Conservation (phyloP, 257 asterid genomes). For the Salvia miltiorrhiza region DNA sequence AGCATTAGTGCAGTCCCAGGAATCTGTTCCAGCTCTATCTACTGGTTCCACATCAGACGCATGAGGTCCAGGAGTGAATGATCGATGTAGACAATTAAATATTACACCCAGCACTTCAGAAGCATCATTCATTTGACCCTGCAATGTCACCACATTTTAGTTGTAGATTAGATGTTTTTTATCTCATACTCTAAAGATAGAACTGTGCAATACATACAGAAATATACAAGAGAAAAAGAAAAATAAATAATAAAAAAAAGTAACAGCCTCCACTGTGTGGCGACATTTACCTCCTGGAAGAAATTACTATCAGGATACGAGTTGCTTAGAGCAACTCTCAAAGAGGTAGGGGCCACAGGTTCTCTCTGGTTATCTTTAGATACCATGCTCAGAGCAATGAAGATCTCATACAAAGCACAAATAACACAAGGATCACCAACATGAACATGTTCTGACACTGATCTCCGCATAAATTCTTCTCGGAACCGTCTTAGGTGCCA, state of each 20-base stretch:
- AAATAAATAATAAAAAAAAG: neutral
- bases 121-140: constrained; percentile 99
- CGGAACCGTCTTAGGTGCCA: constrained; percentile 88
- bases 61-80: constrained; percentile 53
- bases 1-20: constrained; percentile 71
- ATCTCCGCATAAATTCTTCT: constrained; percentile 73
- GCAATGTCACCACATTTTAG: constrained; percentile 30
- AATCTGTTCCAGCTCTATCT: constrained; percentile 54
- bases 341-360: constrained; percentile 83
- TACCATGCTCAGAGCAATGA: constrained; percentile 61
- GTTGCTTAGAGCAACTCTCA: constrained; percentile 88
- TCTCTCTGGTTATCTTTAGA: constrained; percentile 53
- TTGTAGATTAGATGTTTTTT: neutral
- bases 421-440: constrained; percentile 94
- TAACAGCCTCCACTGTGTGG: constrained; percentile 4
- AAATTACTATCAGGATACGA: constrained; percentile 85
- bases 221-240: constrained; percentile 1
- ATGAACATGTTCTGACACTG: constrained; percentile 69
- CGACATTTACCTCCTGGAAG: constrained; percentile 77
- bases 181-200: neutral
- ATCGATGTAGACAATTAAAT: constrained; percentile 82
- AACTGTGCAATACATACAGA: constrained; percentile 5
- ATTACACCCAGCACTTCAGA: constrained; percentile 89
- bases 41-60: constrained; percentile 56
- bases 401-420: constrained; percentile 81